Evolutionary conservation across 2,329 filamentous ascomycete species (phyloP), one percentile per base, ranked within the genome.

Genomic region (Hortaea sp.): DNA sequence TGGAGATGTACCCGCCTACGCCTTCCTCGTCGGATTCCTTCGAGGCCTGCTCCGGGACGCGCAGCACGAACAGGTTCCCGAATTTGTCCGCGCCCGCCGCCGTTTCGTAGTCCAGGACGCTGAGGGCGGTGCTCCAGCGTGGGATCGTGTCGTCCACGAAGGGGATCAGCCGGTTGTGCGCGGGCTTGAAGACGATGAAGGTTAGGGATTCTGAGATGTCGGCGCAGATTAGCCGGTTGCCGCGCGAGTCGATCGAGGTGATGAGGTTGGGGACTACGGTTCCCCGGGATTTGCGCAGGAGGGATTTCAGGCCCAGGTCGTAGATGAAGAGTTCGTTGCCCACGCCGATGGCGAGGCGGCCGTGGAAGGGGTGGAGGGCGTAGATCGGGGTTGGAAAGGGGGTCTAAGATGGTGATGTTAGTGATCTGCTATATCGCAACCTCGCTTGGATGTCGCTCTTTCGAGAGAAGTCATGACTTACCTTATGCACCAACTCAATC

Each of bases 101-200:
- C 1, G 92, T 94, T 64, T 98, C 92, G 66, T 98, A 99, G 67
- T 99, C 92, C 1, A 97, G 82, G 88, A 98, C 95, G 2, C 88
- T 78, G 1, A 85, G 84, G 55, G 85, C 85, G 0, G 88, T 94
- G 1, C 88, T 94, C 86, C 89, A 97, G 30, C 92, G 81, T 43
- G 88, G 76, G 50, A 95, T 77, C 5, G 82, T 84, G 63, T 99
- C 92, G 62, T 98, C 92, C 12, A 79, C 86, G 59, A 98, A 98
- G 0, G 90, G 85, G 49, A 98, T 94, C 41, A 98, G 73, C 57
- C 84, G 85, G 66, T 97, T 97, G 55, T 88, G 85, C 54, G 88
- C 81, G 39, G 84, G 82, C 66, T 98, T 97, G 73, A 95, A 97
- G 27, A 94, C 89, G 9, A 94, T 85, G 57, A 86, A 97, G 0